These are phyloP conservation scores for Pinus taeda DNA, from an alignment of 75 land plant species.

Conservation along the genomic window DNA sequence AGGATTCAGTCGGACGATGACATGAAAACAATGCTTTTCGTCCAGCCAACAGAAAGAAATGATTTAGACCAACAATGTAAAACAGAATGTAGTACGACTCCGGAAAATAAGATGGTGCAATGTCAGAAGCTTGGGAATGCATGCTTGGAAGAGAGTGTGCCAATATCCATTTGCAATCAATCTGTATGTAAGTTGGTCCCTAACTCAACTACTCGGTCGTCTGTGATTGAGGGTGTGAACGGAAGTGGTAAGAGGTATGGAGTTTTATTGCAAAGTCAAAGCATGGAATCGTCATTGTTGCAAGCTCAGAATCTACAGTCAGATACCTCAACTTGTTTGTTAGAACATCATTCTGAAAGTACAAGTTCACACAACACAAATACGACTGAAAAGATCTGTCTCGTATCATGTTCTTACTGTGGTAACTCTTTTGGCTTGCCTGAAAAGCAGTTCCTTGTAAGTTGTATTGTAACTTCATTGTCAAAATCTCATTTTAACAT, in stretches of 20 bases:
- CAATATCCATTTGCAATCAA: neutral
- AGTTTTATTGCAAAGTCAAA: neutral
- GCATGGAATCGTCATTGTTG: neutral
- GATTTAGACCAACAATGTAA: neutral
- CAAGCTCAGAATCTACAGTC: neutral
- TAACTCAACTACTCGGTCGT: neutral
- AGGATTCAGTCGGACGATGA: neutral
- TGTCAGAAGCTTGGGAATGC: neutral
- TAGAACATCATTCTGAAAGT: neutral
- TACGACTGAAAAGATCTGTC: conserved; percentile 16
- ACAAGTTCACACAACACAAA: neutral
- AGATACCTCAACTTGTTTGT: conserved; percentile 4
- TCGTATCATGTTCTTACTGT: conserved; percentile 37
- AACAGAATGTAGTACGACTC: neutral
- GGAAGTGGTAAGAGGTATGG: neutral
- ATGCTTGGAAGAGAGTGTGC: neutral
- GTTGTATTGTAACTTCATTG: conserved; percentile 23
- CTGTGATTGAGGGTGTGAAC: conserved; percentile 8
- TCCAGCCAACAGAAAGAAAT: neutral
- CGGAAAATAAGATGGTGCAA: neutral
- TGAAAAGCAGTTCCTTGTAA: conserved; percentile 26
- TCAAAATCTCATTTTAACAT: conserved; percentile 26
- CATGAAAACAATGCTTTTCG: neutral
- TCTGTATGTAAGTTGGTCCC: neutral
- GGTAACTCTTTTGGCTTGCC: conserved; percentile 39